Percentiles rank a stretch among this genome's conserved stretches.
Evolutionary conservation across 345 rosid genomes (phyloP).

Genomic region (Lepidium didymum): DNA sequence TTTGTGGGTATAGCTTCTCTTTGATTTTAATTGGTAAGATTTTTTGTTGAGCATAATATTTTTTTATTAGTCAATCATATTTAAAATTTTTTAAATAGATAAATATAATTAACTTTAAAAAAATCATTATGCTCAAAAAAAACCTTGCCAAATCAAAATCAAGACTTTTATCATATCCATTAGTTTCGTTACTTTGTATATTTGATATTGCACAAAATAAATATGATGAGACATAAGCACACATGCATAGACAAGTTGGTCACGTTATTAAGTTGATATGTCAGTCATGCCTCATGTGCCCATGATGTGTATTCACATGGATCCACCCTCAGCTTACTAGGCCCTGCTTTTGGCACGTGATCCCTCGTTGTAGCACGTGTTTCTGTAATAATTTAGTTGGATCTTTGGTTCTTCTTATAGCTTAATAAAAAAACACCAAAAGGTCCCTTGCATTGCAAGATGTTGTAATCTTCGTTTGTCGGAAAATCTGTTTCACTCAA

Average conservation of each 20-base stretch:
- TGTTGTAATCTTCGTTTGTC: conserved; percentile 17
- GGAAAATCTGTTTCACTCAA: conserved; percentile 6
- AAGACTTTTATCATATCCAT: background rate
- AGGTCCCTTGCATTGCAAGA: conserved; percentile 18
- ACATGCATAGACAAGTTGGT: conserved; percentile 30
- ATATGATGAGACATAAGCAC: conserved; percentile 13
- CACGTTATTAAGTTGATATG: conserved; percentile 16
- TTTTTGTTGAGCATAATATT: no score
- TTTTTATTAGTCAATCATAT: no score
- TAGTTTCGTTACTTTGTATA: background rate
- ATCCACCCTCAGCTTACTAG: conserved; percentile 28
- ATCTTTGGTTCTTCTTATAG: conserved; percentile 4
- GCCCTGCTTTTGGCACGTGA: conserved; percentile 30
- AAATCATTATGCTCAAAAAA: no score
- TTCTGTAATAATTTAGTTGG: conserved; percentile 12
- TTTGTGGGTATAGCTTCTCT: background rate
- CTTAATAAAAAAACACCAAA: conserved; percentile 1
- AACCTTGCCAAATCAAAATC: no score
- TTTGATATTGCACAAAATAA: background rate
- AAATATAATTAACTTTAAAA: no score
- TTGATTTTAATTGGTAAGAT: no score
- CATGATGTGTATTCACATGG: conserved; percentile 29
- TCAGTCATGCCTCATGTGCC: conserved; percentile 25
- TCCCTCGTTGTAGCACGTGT: conserved; percentile 45
- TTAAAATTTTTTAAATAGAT: no score